Percentiles rank a stretch among this genome's conserved stretches.
Evolutionary conservation across 495 filamentous ascomycete species (phyloP).

Genomic region (Penicillium fimorum): DNA sequence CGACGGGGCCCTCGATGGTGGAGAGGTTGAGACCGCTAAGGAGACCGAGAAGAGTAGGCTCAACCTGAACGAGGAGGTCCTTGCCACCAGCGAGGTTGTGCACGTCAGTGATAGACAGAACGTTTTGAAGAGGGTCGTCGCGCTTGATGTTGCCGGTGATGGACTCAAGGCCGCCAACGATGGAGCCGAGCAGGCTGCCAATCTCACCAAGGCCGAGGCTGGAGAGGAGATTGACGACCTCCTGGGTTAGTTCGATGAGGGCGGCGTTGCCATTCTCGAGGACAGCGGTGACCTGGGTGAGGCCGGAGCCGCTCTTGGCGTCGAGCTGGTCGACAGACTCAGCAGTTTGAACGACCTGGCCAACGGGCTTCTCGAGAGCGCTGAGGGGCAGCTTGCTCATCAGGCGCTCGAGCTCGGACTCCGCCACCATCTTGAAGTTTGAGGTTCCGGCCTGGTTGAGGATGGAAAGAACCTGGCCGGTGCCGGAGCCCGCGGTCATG

Average conservation of each 20-base stretch:
- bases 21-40: conserved; percentile 20
- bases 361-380: conserved; percentile 16
- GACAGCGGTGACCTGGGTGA: conserved; percentile 10
- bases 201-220: conserved; percentile 66
- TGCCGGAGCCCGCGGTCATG: background rate
- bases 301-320: conserved; percentile 2
- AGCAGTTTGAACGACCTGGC: conserved; percentile 20
- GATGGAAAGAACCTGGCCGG: conserved; percentile 18
- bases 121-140: conserved; percentile 8
- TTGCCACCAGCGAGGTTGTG: conserved; percentile 12
- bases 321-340: conserved; percentile 14
- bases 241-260: conserved; percentile 25
- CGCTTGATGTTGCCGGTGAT: conserved; percentile 15
- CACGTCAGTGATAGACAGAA: conserved; percentile 20
- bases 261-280: conserved; percentile 20
- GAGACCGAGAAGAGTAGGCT: conserved; percentile 15
- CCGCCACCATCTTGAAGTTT: conserved; percentile 18
- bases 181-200: conserved; percentile 51
- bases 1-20: conserved; percentile 18
- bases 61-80: conserved; percentile 18
- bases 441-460: conserved; percentile 18
- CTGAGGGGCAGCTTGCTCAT: conserved; percentile 20
- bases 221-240: conserved; percentile 14
- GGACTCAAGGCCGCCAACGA: conserved; percentile 16
- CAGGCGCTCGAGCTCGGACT: conserved; percentile 19